Percentiles rank a stretch among this genome's conserved stretches.
Conservation (phyloP, 768 basidiomycete species). For the Clathrus columnatus region DNA sequence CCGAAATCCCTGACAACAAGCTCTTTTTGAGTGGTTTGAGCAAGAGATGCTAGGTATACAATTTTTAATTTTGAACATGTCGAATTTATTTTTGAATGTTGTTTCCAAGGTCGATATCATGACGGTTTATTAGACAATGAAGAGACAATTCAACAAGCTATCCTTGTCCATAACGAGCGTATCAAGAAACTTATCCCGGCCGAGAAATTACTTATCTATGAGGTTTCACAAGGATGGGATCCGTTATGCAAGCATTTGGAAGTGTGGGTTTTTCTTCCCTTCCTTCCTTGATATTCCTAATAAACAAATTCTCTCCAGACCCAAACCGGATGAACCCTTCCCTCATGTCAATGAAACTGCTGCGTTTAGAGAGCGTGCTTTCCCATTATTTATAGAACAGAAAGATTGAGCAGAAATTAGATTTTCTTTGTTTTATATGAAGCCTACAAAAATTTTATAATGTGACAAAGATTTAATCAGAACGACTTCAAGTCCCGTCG, state of each 20-base stretch:
- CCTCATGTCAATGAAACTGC: not conserved
- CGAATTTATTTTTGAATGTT: not conserved
- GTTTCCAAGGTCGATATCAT: not conserved
- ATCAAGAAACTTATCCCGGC: not conserved
- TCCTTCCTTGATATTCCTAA: not conserved
- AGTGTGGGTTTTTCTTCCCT: not conserved
- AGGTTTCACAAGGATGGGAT: not conserved
- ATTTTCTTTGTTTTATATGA: no score
- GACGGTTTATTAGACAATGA: not conserved
- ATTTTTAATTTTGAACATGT: no score
- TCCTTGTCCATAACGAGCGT: not conserved
- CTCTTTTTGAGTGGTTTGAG: not conserved
- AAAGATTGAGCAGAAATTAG: no score
- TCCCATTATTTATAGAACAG: not conserved
- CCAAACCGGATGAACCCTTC: not conserved
- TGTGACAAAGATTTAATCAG: no score
- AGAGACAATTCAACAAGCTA: not conserved
- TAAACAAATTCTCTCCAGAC: not conserved
- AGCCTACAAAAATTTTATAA: no score
- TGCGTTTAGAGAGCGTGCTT: not conserved
- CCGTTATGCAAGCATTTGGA: not conserved
- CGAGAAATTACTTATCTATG: not conserved
- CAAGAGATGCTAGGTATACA: not conserved
- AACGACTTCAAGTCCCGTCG: no score
- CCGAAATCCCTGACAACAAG: not conserved